Evolutionary conservation across 176 grass and related monocot genomes (phyloP).

Genomic region (Raddia guianensis): DNA sequence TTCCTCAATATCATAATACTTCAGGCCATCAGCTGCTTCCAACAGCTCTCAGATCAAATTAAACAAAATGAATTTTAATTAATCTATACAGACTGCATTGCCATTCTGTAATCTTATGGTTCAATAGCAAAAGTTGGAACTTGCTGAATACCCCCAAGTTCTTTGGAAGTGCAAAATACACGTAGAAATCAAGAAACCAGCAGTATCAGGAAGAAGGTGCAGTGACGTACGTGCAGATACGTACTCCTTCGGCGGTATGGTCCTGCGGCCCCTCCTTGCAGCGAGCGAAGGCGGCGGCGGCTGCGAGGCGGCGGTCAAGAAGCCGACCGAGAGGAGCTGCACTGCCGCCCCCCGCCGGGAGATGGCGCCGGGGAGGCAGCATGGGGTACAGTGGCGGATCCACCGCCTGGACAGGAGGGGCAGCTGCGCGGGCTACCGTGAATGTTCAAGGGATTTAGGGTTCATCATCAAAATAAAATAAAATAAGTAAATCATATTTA

Average conservation of each 20-base stretch:
- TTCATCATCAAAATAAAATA: too few relatives aligned
- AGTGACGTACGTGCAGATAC: constrained; percentile 44
- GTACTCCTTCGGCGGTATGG: constrained; percentile 48
- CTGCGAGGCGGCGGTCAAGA: constrained; percentile 34
- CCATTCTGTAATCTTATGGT: too few relatives aligned
- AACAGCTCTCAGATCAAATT: too few relatives aligned
- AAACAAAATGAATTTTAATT: too few relatives aligned
- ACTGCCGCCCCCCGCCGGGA: constrained; percentile 45
- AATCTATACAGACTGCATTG: too few relatives aligned
- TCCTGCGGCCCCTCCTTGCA: constrained; percentile 55
- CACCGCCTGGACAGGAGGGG: too few relatives aligned
- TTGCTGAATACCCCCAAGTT: background rate
- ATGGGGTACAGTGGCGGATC: background rate
- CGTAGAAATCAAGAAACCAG: constrained; percentile 2
- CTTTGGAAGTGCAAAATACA: constrained; percentile 5
- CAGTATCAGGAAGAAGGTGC: background rate
- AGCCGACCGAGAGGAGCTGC: constrained; percentile 47
- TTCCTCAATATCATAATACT: too few relatives aligned
- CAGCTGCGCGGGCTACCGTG: too few relatives aligned
- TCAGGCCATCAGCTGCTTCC: too few relatives aligned
- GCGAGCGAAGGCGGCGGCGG: constrained; percentile 42
- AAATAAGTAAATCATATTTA: too few relatives aligned
- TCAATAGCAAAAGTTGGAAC: too few relatives aligned
- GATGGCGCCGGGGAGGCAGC: constrained; percentile 31
- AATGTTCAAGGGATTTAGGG: too few relatives aligned